Percentiles rank a stretch among this genome's conserved stretches.
Conservation (phyloP, 352 stramenopile species). For the Globisporangium ultimum region DNA sequence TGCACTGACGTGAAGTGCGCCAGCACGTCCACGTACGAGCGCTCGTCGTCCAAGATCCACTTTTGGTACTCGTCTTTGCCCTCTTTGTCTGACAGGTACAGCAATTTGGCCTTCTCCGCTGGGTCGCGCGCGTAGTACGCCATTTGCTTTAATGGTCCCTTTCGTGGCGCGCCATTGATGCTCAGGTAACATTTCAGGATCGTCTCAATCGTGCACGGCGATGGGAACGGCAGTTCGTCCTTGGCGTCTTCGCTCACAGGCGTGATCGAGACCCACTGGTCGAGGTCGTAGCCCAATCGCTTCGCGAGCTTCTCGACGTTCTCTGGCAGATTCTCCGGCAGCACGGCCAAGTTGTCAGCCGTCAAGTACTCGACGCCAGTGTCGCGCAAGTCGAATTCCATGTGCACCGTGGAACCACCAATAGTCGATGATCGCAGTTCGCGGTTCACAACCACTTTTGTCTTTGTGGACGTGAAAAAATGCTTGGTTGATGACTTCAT, state of each 20-base stretch:
- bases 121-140: slow-evolving; percentile 68
- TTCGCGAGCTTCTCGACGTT: slow-evolving; percentile 85
- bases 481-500: slow-evolving; percentile 86
- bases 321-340: slow-evolving; percentile 84
- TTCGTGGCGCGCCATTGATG: slow-evolving; percentile 90
- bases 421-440: slow-evolving; percentile 86
- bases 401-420: slow-evolving; percentile 84
- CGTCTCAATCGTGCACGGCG: slow-evolving; percentile 90
- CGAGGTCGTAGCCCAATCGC: slow-evolving; percentile 87
- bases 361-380: slow-evolving; percentile 89
- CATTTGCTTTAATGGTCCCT: slow-evolving; percentile 78
- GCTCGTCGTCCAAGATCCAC: slow-evolving; percentile 89
- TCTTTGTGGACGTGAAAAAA: slow-evolving; percentile 86
- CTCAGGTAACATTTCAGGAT: slow-evolving; percentile 93
- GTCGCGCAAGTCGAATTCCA: slow-evolving; percentile 86
- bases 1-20: slow-evolving; percentile 67
- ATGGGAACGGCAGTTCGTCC: slow-evolving; percentile 90
- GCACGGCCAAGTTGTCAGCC: slow-evolving; percentile 92
- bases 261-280: slow-evolving; percentile 85
- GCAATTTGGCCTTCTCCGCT: slow-evolving; percentile 47
- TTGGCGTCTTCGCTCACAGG: slow-evolving; percentile 40
- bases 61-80: slow-evolving; percentile 93
- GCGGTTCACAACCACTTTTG: slow-evolving; percentile 83
- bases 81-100: slow-evolving; percentile 73
- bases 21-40: slow-evolving; percentile 91